phyloP scores from a whole-genome alignment of 345 rosid species.

The Triadica sebifera region DNA sequence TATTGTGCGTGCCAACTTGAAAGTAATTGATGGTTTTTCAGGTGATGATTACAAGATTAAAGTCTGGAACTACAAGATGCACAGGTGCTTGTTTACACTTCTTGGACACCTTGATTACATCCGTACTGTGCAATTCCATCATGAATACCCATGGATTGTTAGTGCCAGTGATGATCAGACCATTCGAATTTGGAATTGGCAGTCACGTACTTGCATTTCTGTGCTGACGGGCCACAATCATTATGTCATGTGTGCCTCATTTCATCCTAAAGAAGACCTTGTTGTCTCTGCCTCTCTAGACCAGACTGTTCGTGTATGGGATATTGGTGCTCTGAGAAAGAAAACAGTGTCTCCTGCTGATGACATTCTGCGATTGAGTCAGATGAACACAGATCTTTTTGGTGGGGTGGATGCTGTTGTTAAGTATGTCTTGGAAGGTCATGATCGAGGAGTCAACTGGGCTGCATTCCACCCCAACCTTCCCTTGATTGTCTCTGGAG shows the following conservation, averaged over 20 bases:
- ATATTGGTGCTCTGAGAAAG: slow-evolving; percentile 77
- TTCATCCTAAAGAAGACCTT: slow-evolving; percentile 96
- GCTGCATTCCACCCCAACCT: slow-evolving; percentile 96
- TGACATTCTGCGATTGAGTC: slow-evolving; percentile 81
- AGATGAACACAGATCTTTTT: slow-evolving; percentile 90
- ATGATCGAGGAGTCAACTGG: slow-evolving; percentile 99
- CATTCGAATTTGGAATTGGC: slow-evolving; percentile 99
- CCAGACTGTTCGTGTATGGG: slow-evolving; percentile 94
- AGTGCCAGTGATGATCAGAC: slow-evolving; percentile 99
- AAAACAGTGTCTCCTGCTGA: slow-evolving; percentile 90
- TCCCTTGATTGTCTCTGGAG: slow-evolving; percentile 95
- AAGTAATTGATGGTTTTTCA: slow-evolving; percentile 34
- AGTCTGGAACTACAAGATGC: no score
- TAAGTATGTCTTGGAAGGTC: slow-evolving; percentile 96
- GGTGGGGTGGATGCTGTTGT: slow-evolving; percentile 95
- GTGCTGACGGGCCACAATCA: slow-evolving; percentile 97
- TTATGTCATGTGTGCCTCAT: slow-evolving; percentile 98
- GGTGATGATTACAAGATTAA: slow-evolving; percentile 98
- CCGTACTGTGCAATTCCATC: slow-evolving; percentile 96
- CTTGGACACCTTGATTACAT: slow-evolving; percentile 97
- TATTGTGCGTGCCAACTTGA: not conserved
- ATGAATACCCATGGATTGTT: slow-evolving; percentile 96
- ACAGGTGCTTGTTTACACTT: slow-evolving; percentile 87
- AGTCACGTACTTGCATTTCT: slow-evolving; percentile 93
- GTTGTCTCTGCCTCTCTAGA: slow-evolving; percentile 95